Base-by-base conservation (phyloP, 441 rosid species). In the Cnidoscolus chayamansa region DNA sequence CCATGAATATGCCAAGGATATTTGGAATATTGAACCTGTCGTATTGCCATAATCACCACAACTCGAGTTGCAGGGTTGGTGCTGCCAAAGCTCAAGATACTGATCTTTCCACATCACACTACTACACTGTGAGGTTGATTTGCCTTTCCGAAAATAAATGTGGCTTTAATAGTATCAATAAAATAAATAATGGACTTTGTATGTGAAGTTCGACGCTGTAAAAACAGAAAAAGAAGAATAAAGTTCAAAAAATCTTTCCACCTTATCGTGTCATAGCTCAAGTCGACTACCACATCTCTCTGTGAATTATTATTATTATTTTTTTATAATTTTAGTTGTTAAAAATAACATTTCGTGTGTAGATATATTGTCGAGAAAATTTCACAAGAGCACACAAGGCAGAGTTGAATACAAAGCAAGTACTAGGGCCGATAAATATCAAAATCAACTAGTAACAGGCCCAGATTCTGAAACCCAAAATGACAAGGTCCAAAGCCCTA, bases 1-100 rank as follows among this genome's bases (percentile, higher is more conserved):
- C 73, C 94, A 83, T 11, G 95, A 94, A 77, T 92, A 94, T 50
- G 97, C 97, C 7, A 79, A 72, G 58, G 97, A 94, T 63, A 90
- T 94, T 74, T 94, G 98, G 98, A 83, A 80, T 65, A 92, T 94
- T 12, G 71, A 84, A 72, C 88, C 95, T 13, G 89, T 83, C 0
- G 76, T 79, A 60, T 78, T 93, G 71, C 92, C 92, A 32, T 82
- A 70, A 78, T 17, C 50, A 30, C n/a, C 55, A 35, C 17, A 49
- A 17, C 13, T 35, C 0, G 25, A 60, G 54, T 6, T 13, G 35
- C 55, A 30, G 65, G 53, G 51, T 35, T 51, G 64, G 45, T 54
- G 67, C 49, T 61, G 19, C 62, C 61, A 12, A 54, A 12, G 53
- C 65, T 13, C 49, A 11, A n/a, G 60, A 43, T n/a, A 11, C 8